phyloP scores from a whole-genome alignment of 169 alveolate species.

The Eimeria necatrix region DNA sequence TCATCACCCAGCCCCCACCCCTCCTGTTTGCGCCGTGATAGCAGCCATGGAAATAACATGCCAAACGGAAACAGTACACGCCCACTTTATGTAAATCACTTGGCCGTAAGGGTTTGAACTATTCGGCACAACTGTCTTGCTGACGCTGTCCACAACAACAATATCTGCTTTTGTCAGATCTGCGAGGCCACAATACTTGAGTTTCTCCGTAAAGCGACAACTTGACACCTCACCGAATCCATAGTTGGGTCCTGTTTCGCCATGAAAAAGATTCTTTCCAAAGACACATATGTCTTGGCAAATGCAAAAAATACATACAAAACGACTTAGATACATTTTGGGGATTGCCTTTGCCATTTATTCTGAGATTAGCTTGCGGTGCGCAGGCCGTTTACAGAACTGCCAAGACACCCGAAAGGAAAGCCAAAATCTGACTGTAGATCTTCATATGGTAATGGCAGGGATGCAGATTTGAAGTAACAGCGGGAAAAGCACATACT shows the following conservation, averaged over 20 bases:
- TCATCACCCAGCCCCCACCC: constrained; percentile 18
- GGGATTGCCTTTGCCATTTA: too few relatives aligned
- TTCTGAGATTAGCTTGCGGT: too few relatives aligned
- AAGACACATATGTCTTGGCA: background rate
- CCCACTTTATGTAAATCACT: constrained; percentile 34
- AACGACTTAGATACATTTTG: too few relatives aligned
- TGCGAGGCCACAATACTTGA: background rate
- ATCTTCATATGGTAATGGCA: too few relatives aligned
- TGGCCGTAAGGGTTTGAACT: constrained; percentile 53
- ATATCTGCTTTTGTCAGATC: constrained; percentile 17
- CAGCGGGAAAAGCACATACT: too few relatives aligned
- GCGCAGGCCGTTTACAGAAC: background rate
- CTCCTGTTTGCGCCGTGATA: background rate
- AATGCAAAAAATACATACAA: too few relatives aligned
- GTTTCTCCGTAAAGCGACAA: too few relatives aligned
- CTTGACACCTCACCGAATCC: background rate
- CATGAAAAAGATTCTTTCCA: constrained; percentile 16
- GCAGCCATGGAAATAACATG: background rate
- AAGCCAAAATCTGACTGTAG: background rate
- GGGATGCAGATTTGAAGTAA: too few relatives aligned
- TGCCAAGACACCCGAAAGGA: constrained; percentile 36
- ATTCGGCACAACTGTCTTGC: constrained; percentile 1
- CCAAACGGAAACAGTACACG: background rate
- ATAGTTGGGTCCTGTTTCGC: background rate
- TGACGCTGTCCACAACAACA: constrained; percentile 24